These are phyloP conservation scores for Annulohypoxylon nitens DNA, from an alignment of 495 filamentous ascomycete genomes.

Conservation along the genomic window DNA sequence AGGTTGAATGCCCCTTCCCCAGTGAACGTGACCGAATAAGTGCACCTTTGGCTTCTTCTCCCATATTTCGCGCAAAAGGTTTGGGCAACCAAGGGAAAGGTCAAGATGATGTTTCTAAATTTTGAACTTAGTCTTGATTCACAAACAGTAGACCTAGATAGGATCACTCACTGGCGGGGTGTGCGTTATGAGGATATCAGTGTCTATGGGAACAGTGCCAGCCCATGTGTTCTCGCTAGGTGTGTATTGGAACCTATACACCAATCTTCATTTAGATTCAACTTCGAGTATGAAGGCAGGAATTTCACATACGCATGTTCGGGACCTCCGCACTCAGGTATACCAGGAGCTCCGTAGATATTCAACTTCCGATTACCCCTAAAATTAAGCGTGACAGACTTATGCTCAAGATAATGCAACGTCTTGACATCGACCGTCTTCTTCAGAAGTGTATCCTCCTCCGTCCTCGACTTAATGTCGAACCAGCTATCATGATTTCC, in stretches of 20 bases:
- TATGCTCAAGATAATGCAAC: conserved; percentile 66
- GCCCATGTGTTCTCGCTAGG: conserved; percentile 60
- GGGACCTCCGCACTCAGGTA: conserved; percentile 63
- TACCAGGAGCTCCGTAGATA: conserved; percentile 66
- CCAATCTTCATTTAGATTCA: neutral
- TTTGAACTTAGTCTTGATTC: neutral
- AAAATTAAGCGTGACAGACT: conserved; percentile 61
- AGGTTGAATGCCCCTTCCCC: conserved; percentile 71
- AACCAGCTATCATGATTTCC: conserved; percentile 94
- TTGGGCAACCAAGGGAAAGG: conserved; percentile 78
- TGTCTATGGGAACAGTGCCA: conserved; percentile 72
- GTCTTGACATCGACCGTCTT: conserved; percentile 59
- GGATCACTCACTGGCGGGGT: conserved; percentile 62
- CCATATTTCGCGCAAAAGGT: conserved; percentile 82
- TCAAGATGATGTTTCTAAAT: conserved; percentile 79
- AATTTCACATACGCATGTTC: conserved; percentile 67
- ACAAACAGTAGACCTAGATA: neutral
- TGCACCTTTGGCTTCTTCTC: conserved; percentile 82
- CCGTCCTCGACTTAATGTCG: conserved; percentile 65
- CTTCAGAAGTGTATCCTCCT: conserved; percentile 52
- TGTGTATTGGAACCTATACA: conserved; percentile 64
- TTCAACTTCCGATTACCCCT: conserved; percentile 64
- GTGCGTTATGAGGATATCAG: conserved; percentile 90
- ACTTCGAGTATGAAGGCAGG: neutral
- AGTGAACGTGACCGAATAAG: conserved; percentile 92